phyloP scores from a whole-genome alignment of 768 basidiomycete species.

The Tephrocybe sp. region DNA sequence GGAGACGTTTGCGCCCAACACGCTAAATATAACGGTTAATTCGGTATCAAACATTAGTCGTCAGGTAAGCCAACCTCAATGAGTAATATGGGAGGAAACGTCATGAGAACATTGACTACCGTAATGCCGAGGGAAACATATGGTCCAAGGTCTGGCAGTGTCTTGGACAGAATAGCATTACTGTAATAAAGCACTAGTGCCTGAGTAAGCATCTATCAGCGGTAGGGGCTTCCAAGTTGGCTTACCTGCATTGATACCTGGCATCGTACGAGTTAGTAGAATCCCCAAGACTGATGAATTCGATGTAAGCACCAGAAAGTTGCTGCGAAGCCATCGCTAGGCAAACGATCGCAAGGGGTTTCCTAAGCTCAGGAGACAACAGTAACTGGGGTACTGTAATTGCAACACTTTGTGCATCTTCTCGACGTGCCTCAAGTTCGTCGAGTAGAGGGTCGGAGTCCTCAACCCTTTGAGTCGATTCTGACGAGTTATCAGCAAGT shows the following conservation, averaged over 20 bases:
- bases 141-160: constrained; percentile 75
- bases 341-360: constrained; percentile 62
- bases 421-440: constrained; percentile 25
- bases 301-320: constrained; percentile 61
- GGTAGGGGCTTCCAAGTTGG: neutral
- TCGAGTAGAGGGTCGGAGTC: constrained; percentile 43
- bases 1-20: constrained; percentile 67
- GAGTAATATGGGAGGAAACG: constrained; percentile 82
- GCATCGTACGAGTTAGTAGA: constrained; percentile 5
- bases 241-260: constrained; percentile 75
- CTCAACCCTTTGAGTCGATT: constrained; percentile 3
- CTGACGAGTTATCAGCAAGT: constrained; percentile 1
- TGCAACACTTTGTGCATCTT: constrained; percentile 23
- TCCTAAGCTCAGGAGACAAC: constrained; percentile 49
- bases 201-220: neutral
- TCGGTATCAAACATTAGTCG: neutral
- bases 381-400: constrained; percentile 55
- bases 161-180: constrained; percentile 79
- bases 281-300: neutral
- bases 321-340: constrained; percentile 79
- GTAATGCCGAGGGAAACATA: constrained; percentile 85
- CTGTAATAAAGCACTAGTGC: constrained; percentile 82
- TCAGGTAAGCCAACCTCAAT: constrained; percentile 61
- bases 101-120: constrained; percentile 78
- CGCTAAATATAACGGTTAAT: constrained; percentile 38